Evolutionary conservation across 1,139 yeast species (phyloP).

Genomic region (Taiozyma sp.): DNA sequence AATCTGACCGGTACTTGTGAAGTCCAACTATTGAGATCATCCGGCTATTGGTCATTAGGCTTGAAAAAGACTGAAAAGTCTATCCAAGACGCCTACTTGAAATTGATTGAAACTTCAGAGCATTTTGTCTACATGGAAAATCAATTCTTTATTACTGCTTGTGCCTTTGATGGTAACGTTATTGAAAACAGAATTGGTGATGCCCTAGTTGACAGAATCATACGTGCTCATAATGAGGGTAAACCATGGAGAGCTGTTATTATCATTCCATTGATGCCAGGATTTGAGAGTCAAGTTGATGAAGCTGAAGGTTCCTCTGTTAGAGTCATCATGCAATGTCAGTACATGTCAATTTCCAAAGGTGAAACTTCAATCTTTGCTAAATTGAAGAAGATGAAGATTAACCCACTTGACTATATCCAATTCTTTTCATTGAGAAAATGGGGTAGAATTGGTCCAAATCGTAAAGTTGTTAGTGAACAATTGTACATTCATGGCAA

Average conservation of each 20-base stretch:
- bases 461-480: conserved; percentile 74
- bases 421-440: conserved; percentile 89
- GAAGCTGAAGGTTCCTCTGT: conserved; percentile 92
- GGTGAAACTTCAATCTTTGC: conserved; percentile 91
- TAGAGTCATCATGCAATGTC: conserved; percentile 95
- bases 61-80: conserved; percentile 80
- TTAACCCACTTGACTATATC: conserved; percentile 86
- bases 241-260: conserved; percentile 87
- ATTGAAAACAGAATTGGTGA: conserved; percentile 92
- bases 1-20: conserved; percentile 76
- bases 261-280: conserved; percentile 95
- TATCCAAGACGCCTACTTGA: conserved; percentile 89
- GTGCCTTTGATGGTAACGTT: conserved; percentile 79
- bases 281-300: conserved; percentile 92
- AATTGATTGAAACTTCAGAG: conserved; percentile 84
- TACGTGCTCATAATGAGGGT: conserved; percentile 76
- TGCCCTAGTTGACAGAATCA: conserved; percentile 91
- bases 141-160: conserved; percentile 88
- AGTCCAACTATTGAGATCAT: conserved; percentile 81
- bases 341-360: conserved; percentile 87
- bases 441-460: conserved; percentile 90
- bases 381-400: conserved; percentile 71
- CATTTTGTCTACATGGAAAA: conserved; percentile 94
- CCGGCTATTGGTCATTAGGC: conserved; percentile 93
- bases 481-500: conserved; percentile 94